These are phyloP conservation scores for Corchorus capsularis DNA, from an alignment of 345 rosid genomes.

Conservation along the genomic window DNA sequence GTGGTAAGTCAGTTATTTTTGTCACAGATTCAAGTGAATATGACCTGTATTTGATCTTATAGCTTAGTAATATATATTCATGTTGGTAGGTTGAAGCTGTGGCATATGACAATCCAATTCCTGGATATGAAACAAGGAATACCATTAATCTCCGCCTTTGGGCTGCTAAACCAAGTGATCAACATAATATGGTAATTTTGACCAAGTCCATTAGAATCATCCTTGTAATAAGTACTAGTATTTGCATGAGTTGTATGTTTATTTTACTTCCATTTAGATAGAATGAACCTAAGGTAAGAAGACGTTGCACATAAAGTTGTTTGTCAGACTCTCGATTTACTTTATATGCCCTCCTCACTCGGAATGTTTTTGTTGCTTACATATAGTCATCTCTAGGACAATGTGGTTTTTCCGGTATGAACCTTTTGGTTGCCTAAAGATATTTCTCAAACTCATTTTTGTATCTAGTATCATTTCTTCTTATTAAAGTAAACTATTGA, in stretches of 20 bases:
- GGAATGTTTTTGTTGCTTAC: background rate
- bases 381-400: background rate
- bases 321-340: background rate
- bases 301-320: background rate
- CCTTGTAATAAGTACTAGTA: background rate
- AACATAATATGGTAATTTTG: slow-evolving; percentile 39
- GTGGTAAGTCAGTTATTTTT: slow-evolving; percentile 27
- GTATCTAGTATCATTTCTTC: background rate
- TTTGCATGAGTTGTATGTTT: no score
- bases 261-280: no score
- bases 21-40: background rate
- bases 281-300: background rate
- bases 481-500: background rate
- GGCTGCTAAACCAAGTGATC: slow-evolving; percentile 57
- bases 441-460: background rate
- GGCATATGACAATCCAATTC: slow-evolving; percentile 57
- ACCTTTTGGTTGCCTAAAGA: background rate
- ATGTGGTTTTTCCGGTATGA: background rate
- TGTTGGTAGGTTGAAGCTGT: slow-evolving; percentile 51
- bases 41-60: background rate
- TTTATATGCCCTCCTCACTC: background rate
- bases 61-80: slow-evolving; percentile 10
- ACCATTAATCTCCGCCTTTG: slow-evolving; percentile 52
- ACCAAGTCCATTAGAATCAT: background rate
- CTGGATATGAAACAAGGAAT: slow-evolving; percentile 56